Evolutionary conservation across 2,329 filamentous ascomycete genomes (phyloP).

Genomic region (Trichoderma koningiopsis): DNA sequence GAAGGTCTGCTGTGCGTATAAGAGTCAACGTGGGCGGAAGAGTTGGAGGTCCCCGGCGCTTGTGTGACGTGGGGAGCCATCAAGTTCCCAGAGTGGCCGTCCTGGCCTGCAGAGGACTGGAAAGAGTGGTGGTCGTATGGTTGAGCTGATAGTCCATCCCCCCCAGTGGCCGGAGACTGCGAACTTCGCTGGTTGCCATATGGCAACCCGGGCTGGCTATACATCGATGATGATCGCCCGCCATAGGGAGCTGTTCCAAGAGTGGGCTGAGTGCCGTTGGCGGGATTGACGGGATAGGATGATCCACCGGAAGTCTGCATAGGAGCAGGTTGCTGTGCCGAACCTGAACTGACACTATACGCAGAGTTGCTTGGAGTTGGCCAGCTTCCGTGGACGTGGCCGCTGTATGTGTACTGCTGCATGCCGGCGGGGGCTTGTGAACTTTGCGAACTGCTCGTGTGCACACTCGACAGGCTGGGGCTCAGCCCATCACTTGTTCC

Average conservation of each 20-base stretch:
- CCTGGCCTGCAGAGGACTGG: constrained; percentile 49
- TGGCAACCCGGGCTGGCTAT: constrained; percentile 54
- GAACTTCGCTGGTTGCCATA: constrained; percentile 40
- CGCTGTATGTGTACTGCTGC: constrained; percentile 51
- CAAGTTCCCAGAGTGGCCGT: constrained; percentile 35
- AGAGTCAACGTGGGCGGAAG: constrained; percentile 60
- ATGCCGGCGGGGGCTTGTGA: constrained; percentile 56
- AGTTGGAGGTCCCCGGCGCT: constrained; percentile 51
- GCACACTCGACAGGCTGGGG: constrained; percentile 62
- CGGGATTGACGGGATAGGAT: constrained; percentile 57
- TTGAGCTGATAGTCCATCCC: constrained; percentile 65
- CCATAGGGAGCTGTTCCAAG: constrained; percentile 36
- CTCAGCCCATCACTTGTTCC: constrained; percentile 63
- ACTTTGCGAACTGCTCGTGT: constrained; percentile 60
- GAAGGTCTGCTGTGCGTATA: constrained; percentile 55
- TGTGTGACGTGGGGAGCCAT: constrained; percentile 43
- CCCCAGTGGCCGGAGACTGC: constrained; percentile 54
- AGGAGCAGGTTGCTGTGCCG: constrained; percentile 35
- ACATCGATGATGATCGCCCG: constrained; percentile 41
- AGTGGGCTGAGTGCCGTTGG: constrained; percentile 36
- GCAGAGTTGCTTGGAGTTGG: constrained; percentile 53
- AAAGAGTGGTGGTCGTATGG: constrained; percentile 71
- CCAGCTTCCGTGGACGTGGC: constrained; percentile 60
- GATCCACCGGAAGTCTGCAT: constrained; percentile 33
- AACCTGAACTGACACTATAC: constrained; percentile 57